phyloP scores from a whole-genome alignment of 179 eudicot species.

The Actinidia chinensis region DNA sequence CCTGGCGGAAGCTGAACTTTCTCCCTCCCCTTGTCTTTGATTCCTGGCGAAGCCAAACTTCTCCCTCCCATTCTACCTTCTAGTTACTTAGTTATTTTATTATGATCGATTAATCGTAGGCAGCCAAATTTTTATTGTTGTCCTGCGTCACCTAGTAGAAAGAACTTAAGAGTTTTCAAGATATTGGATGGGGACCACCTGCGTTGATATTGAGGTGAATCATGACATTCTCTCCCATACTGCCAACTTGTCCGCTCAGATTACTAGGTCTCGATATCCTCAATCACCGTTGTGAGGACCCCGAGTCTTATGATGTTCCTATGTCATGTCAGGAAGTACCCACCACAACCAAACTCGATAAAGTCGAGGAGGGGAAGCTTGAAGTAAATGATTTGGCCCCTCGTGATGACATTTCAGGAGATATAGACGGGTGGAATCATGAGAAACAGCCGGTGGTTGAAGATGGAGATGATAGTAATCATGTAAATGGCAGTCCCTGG shows the following conservation, averaged over 20 bases:
- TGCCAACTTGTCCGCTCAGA: conserved; percentile 30
- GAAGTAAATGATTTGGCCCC: conserved; percentile 26
- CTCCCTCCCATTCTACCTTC: no score
- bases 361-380: conserved; percentile 34
- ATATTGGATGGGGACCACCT: conserved; percentile 78
- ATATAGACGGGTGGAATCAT: neutral
- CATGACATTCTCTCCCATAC: conserved; percentile 49
- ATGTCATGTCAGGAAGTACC: conserved; percentile 20
- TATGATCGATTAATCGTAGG: no score
- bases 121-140: no score
- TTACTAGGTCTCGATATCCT: conserved; percentile 33
- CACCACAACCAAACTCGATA: conserved; percentile 25
- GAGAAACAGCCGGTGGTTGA: conserved; percentile 19
- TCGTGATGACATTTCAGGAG: conserved; percentile 24
- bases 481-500: conserved; percentile 21
- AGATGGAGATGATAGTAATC: conserved; percentile 16
- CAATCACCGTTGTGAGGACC: conserved; percentile 33
- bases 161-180: conserved; percentile 74
- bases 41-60: no score
- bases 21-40: no score
- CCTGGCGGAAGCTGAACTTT: no score
- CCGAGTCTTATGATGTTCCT: conserved; percentile 35
- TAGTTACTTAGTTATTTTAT: no score
- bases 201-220: conserved; percentile 67
- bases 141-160: no score